A percentile compares a stretch with the other conserved stretches of the same genome.
Evolutionary conservation across 1,139 yeast species (phyloP).

Genomic region (Lodderomyces orthopsilosis): DNA sequence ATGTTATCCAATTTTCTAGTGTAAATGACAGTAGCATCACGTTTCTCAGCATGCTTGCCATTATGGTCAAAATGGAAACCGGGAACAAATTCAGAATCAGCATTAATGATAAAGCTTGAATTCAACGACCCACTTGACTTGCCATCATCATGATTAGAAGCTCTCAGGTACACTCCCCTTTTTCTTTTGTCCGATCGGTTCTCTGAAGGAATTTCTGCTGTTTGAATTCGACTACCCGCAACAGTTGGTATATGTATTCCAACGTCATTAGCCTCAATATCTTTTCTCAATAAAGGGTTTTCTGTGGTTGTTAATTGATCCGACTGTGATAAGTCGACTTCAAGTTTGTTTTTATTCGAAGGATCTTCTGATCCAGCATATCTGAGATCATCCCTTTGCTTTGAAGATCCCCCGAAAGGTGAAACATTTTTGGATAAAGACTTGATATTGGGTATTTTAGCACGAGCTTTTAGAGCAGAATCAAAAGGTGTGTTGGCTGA

Average conservation of each 20-base stretch:
- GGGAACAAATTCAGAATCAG: neutral
- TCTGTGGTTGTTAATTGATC: neutral
- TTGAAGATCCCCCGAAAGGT: too few species aligned
- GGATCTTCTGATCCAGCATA: too few species aligned
- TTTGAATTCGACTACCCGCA: neutral
- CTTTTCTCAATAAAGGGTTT: neutral
- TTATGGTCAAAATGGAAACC: neutral
- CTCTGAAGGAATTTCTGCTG: neutral
- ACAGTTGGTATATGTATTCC: too few species aligned
- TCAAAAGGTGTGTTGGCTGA: too few species aligned
- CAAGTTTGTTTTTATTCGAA: too few species aligned
- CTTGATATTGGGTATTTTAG: too few species aligned
- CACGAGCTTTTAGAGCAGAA: too few species aligned
- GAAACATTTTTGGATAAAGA: too few species aligned
- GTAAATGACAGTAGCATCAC: constrained; percentile 4
- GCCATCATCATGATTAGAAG: neutral
- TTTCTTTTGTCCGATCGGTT: neutral
- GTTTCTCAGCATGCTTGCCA: neutral
- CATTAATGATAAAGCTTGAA: neutral
- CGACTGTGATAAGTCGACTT: too few species aligned
- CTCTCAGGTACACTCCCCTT: neutral
- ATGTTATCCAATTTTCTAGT: neutral
- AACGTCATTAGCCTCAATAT: too few species aligned
- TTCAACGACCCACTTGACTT: neutral
- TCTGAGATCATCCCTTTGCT: too few species aligned